Base-by-base conservation (phyloP, 148 eudicot species). In the Chenopodium album region DNA sequence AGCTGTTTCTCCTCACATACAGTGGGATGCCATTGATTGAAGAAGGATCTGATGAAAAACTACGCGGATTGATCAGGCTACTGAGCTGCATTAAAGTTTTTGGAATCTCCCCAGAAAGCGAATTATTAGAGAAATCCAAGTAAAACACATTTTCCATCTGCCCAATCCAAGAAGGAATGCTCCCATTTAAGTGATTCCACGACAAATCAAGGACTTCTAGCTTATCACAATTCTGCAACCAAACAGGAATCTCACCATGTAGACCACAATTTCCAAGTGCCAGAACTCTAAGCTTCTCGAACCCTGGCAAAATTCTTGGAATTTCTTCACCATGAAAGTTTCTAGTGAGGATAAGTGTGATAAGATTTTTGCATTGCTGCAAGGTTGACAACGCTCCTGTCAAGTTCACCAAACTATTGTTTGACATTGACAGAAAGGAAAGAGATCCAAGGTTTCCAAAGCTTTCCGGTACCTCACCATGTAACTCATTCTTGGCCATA, bases 161-260 rank as follows among this genome's bases (percentile, higher is more conserved):
- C 83, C 92, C 92, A 68, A 95, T 89, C 97, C 96, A 93, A 19
- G 85, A 68, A 9, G 98, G 97, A 64, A 95, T 86, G 56, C 81
- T 83, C 20, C 97, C 98, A 71, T 85, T 65, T 56, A 95, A 90
- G 32, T 83, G 88, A 87, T 95, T 95, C 97, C 96, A 93, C 0
- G 98, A 95, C 77, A 95, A 82, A 85, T 95, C 98, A 69, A 93
- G 91, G 44, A 94, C 94, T 90, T 90, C 86, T 82, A 94, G 78
- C 71, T 81, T 91, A 20, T 70, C 54, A 81, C 98, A 92, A 56
- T 86, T 80, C 29, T 28, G 80, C 69, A 94, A 82, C 98, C 98
- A 94, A 76, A 12, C 44, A 64, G 95, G 98, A 66, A 94, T 85
- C 79, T 82, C 87, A 46, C 98, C 98, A 13, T 44, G 83, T 47